These are phyloP conservation scores for Plectosphaerella plurivora DNA, from an alignment of 2,329 filamentous ascomycete species.

Conservation along the genomic window DNA sequence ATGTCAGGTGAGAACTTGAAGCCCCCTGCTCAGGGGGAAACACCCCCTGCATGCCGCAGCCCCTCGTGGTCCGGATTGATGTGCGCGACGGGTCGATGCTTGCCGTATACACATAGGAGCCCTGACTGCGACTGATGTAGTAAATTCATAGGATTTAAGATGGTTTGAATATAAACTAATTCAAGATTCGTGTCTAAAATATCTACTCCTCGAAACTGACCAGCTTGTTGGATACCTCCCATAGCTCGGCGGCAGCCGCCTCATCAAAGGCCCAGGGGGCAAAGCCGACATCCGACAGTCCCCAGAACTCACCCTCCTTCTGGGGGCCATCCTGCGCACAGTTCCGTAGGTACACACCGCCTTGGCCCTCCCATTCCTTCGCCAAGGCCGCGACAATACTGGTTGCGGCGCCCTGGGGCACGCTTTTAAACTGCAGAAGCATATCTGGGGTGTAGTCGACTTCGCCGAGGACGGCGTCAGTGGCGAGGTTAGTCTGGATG, in stretches of 20 bases:
- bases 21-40: no score
- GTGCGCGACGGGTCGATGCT: no score
- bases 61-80: no score
- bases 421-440: not conserved
- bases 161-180: no score
- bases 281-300: not conserved
- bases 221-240: slow-evolving; percentile 21
- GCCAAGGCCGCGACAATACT: slow-evolving; percentile 37
- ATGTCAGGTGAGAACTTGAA: no score
- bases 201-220: no score
- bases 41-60: no score
- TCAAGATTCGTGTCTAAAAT: no score
- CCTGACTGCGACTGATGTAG: no score
- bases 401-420: slow-evolving; percentile 42
- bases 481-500: slow-evolving; percentile 16
- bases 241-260: slow-evolving; percentile 32
- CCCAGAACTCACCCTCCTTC: not conserved
- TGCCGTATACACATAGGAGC: no score
- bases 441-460: not conserved
- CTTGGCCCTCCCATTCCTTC: slow-evolving; percentile 36
- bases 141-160: no score
- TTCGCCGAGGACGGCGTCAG: not conserved
- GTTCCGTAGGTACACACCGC: slow-evolving; percentile 41
- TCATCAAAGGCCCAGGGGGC: slow-evolving; percentile 23
- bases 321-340: slow-evolving; percentile 15